A percentile compares a stretch with the other conserved stretches of the same genome.
Conservation (phyloP, 1,284 basidiomycete species). For the Trametes hirsuta region DNA sequence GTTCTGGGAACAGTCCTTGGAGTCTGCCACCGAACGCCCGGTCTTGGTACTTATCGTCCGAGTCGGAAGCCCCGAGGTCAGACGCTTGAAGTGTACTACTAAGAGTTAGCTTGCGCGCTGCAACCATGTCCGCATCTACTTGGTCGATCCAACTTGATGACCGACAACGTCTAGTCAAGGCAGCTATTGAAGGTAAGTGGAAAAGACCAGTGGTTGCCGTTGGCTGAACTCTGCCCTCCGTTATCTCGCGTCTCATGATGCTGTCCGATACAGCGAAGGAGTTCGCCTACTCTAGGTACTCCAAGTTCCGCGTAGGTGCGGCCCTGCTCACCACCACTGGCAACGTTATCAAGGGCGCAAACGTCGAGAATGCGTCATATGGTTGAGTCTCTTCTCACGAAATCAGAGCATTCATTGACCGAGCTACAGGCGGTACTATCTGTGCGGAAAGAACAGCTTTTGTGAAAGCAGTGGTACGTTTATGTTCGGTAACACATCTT, state of each 20-base stretch:
- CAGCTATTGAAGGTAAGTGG: conserved; percentile 37
- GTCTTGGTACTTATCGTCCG: no score
- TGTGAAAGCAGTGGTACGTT: conserved; percentile 81
- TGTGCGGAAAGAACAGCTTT: conserved; percentile 91
- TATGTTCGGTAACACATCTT: neutral
- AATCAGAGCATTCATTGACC: neutral
- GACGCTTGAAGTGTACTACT: no score
- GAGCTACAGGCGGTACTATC: conserved; percentile 65
- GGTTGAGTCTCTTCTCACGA: conserved; percentile 46
- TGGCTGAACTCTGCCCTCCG: neutral
- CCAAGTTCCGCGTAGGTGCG: conserved; percentile 89
- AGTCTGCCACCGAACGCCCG: neutral
- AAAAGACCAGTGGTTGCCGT: neutral
- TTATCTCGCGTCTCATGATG: neutral
- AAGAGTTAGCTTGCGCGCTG: neutral
- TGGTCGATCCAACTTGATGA: conserved; percentile 29
- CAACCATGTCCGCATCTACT: conserved; percentile 30
- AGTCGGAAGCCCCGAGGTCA: neutral
- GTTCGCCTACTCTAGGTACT: conserved; percentile 73
- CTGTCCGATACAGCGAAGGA: conserved; percentile 49
- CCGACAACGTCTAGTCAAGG: conserved; percentile 36
- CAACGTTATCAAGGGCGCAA: conserved; percentile 78
- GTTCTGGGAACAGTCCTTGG: neutral
- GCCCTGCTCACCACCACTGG: conserved; percentile 75
- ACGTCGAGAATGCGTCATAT: conserved; percentile 92